A percentile compares a stretch with the other conserved stretches of the same genome.
phyloP scores from a whole-genome alignment of 2,329 filamentous ascomycete species.

The Scytalidium lignicola region DNA sequence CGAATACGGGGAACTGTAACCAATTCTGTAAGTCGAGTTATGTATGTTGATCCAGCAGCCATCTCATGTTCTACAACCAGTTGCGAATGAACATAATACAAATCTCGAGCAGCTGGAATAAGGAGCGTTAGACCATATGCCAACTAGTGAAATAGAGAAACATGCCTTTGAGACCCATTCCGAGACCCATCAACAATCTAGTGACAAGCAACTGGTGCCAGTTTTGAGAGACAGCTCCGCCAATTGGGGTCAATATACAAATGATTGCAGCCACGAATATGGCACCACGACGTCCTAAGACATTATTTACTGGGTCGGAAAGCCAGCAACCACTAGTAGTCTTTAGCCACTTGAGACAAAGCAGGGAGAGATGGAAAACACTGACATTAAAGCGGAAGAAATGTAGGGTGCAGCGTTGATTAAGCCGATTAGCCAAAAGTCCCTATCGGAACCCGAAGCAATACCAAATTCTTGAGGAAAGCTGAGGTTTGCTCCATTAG shows the following conservation, averaged over 20 bases:
- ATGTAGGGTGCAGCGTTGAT: constrained; percentile 55
- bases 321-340: constrained; percentile 51
- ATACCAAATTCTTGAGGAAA: constrained; percentile 48
- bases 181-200: constrained; percentile 64
- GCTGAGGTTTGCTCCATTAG: constrained; percentile 42
- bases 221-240: constrained; percentile 63
- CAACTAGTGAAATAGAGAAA: too few relatives aligned
- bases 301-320: constrained; percentile 62
- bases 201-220: constrained; percentile 50
- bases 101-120: constrained; percentile 50
- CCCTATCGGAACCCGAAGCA: constrained; percentile 15
- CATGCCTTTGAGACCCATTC: constrained; percentile 66
- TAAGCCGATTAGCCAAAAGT: constrained; percentile 53
- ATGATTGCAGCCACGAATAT: constrained; percentile 64
- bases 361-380: neutral
- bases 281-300: constrained; percentile 64
- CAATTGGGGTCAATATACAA: constrained; percentile 60
- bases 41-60: constrained; percentile 38
- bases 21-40: constrained; percentile 38
- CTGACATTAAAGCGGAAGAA: constrained; percentile 39
- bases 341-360: neutral
- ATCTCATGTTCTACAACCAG: constrained; percentile 43
- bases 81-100: constrained; percentile 47
- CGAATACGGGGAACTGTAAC: constrained; percentile 42
- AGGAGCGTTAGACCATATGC: too few relatives aligned